Evolutionary conservation across 371 early-diverging fungal species (phyloP).

Genomic region (Nosema granulosis): DNA sequence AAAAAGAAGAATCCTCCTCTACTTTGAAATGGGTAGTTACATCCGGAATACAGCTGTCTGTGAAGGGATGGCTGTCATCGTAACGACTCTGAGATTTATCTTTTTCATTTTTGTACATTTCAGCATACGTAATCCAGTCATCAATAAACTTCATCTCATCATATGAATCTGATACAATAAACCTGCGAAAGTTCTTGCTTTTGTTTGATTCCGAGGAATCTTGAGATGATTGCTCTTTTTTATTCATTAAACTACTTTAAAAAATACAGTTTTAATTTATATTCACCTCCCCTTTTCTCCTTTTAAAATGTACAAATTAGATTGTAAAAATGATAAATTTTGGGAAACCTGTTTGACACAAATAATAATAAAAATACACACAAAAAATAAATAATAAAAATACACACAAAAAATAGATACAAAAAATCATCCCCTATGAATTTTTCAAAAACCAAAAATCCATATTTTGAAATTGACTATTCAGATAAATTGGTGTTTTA

Average conservation of each 20-base stretch:
- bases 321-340: background rate
- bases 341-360: no score
- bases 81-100: background rate
- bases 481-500: conserved; percentile 5
- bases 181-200: background rate
- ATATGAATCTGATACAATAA: background rate
- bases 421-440: background rate
- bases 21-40: no score
- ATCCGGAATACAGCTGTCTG: no score
- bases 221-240: background rate
- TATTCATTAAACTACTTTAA: background rate
- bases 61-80: background rate
- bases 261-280: background rate
- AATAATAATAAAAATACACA: no score
- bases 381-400: background rate
- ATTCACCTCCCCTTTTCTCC: background rate
- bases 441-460: background rate
- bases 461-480: background rate
- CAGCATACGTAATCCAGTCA: conserved; percentile 8
- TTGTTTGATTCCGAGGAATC: background rate
- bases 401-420: background rate
- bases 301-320: background rate
- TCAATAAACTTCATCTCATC: conserved; percentile 26
- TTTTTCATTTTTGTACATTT: background rate
- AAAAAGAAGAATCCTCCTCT: conserved; percentile 10